phyloP scores from a whole-genome alignment of 176 grass and related monocot species.

The Oryza nivara region DNA sequence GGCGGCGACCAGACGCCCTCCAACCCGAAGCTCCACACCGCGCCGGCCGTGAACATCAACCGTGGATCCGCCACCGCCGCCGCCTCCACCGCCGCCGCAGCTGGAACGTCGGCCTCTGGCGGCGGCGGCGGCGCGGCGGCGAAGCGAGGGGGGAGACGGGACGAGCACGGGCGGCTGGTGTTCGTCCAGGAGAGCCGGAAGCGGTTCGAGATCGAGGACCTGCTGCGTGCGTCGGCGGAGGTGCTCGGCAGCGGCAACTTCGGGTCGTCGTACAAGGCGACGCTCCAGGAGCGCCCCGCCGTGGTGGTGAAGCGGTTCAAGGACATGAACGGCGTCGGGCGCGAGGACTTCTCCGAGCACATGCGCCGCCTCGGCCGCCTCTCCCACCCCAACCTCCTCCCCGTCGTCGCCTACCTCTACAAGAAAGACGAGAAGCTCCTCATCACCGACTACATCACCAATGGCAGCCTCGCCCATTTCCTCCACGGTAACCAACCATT shows the following conservation, averaged over 20 bases:
- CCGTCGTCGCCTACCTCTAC: slow-evolving; percentile 85
- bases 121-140: not conserved
- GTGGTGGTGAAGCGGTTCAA: slow-evolving; percentile 97
- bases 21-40: slow-evolving; percentile 48
- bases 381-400: slow-evolving; percentile 84
- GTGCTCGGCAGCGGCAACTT: slow-evolving; percentile 84
- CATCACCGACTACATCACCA: slow-evolving; percentile 65
- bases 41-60: slow-evolving; percentile 50
- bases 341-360: slow-evolving; percentile 91
- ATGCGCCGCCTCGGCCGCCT: slow-evolving; percentile 93
- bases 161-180: slow-evolving; percentile 73
- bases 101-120: not conserved
- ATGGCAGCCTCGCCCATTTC: slow-evolving; percentile 76
- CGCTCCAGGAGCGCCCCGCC: slow-evolving; percentile 48
- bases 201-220: slow-evolving; percentile 86
- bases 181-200: slow-evolving; percentile 66
- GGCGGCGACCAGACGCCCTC: slow-evolving; percentile 47
- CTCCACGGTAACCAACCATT: slow-evolving; percentile 57
- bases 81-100: not conserved
- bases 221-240: slow-evolving; percentile 86
- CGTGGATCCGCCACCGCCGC: slow-evolving; percentile 13
- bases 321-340: slow-evolving; percentile 90
- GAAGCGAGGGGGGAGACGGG: slow-evolving; percentile 31
- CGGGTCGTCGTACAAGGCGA: slow-evolving; percentile 92
- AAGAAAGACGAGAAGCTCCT: slow-evolving; percentile 97